Evolutionary conservation across 1,284 basidiomycete species (phyloP).

Genomic region (Lentinula novae-zelandiae): DNA sequence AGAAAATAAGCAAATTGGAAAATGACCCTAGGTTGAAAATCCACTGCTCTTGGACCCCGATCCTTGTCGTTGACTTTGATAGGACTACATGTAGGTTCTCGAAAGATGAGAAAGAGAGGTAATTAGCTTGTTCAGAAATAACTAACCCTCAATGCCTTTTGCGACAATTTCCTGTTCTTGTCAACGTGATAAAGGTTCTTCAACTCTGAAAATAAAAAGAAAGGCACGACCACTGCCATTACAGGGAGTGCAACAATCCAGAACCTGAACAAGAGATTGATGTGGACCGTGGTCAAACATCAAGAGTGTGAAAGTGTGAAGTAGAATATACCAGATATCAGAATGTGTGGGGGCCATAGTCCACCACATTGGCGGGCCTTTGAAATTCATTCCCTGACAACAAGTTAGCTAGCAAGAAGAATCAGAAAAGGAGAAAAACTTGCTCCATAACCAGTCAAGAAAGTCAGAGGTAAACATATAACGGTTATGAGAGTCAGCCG

Average conservation of each 20-base stretch:
- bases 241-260: conserved; percentile 52
- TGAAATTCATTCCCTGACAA: conserved; percentile 55
- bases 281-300: background rate
- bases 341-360: conserved; percentile 27
- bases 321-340: conserved; percentile 35
- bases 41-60: background rate
- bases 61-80: background rate
- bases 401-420: background rate
- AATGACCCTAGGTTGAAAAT: too few species aligned
- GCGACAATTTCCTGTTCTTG: conserved; percentile 25
- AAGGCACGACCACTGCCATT: conserved; percentile 38
- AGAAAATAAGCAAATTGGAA: too few species aligned
- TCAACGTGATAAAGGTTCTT: conserved; percentile 33
- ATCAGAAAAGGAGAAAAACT: conserved; percentile 20
- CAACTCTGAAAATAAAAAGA: conserved; percentile 45
- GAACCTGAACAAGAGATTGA: conserved; percentile 30
- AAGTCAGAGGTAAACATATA: conserved; percentile 49
- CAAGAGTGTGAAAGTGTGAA: background rate
- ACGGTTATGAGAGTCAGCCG: conserved; percentile 9
- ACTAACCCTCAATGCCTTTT: conserved; percentile 10
- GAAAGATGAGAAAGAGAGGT: background rate
- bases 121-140: background rate
- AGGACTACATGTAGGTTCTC: background rate
- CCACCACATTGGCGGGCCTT: conserved; percentile 31
- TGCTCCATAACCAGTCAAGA: conserved; percentile 72